Evolutionary conservation across 2,329 filamentous ascomycete genomes (phyloP), one percentile per base, ranked within the genome.

Genomic region (Tolypocladium inflatum): DNA sequence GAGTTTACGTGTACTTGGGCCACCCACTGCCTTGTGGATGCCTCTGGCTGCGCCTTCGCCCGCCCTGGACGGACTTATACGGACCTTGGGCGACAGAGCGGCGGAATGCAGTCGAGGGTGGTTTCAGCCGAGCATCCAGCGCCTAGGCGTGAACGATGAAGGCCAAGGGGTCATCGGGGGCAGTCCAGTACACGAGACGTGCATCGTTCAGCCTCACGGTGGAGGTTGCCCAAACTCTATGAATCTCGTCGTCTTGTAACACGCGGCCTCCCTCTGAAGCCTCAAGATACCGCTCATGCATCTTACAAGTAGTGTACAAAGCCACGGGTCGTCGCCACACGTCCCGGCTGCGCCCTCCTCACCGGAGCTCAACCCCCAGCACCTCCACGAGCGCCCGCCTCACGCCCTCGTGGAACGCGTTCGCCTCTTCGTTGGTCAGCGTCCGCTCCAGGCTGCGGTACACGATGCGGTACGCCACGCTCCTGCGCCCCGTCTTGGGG

Each of bases 381-480:
- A 84, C 83, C 60, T 81, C 75, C 3, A 89, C 86, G 62, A 97
- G 74, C 63, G 82, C 80, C 61, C 75, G 67, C 48, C 80, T 77
- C 51, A 97, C 86, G 63, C 78, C 72, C 55, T 85, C 78, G 71
- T 99, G 93, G 68, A 96, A 74, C 50, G 78, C 73, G 69, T 95
- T 95, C 13, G 86, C 83, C 78, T 96, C 90, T 41, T 82, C 78
- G 65, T 91, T 94, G 11, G 88, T 96, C 71, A 99, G 76, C 2
- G 93, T 99, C 68, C 89, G 83, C 78, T 97, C 93, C 64, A 96
- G 76, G 72, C 91, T 96, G 63, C 94, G 84, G 75, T 99, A 99
- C 70, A 93, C 93, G 73, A 97, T 88, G 62, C 92, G 82, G 73
- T 97, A 99, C 74, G 91, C 96, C 76, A 94, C 74, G 76, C 92